These are phyloP conservation scores for Diddensiella transvaalensis DNA, from an alignment of 805 yeast species.

Conservation along the genomic window DNA sequence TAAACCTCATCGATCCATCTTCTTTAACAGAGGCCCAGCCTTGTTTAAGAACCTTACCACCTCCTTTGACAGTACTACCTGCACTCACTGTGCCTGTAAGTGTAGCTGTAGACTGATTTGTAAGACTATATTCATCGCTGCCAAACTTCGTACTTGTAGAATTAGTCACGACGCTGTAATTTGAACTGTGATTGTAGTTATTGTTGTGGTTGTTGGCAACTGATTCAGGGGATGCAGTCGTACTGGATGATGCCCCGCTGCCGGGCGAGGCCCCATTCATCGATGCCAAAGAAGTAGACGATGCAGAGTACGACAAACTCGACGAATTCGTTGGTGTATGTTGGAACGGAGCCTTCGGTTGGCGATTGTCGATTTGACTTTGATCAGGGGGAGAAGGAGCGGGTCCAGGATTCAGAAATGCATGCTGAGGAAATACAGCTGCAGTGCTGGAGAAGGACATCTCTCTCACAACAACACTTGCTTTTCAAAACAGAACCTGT, in stretches of 20 bases:
- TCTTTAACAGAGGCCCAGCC: conserved; percentile 95
- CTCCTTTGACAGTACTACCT: not conserved
- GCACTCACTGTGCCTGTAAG: too few relatives aligned
- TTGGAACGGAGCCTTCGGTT: not conserved
- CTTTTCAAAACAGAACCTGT: too few relatives aligned
- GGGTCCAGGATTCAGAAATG: conserved; percentile 53
- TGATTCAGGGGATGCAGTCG: conserved; percentile 3
- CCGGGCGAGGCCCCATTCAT: conserved; percentile 1
- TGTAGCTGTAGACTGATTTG: too few relatives aligned
- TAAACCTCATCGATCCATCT: conserved; percentile 75
- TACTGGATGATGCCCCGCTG: conserved; percentile 4
- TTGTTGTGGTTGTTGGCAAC: conserved; percentile 1
- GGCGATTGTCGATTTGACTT: not conserved
- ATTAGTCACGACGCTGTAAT: conserved; percentile 2
- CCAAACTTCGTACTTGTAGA: not conserved
- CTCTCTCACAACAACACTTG: not conserved
- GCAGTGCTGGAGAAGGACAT: conserved; percentile 49
- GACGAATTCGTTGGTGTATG: conserved; percentile 15
- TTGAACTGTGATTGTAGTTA: not conserved
- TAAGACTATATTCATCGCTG: not conserved
- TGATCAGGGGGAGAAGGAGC: conserved; percentile 49
- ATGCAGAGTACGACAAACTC: conserved; percentile 14
- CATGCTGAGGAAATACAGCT: conserved; percentile 41
- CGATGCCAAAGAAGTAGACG: conserved; percentile 20
- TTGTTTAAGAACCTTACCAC: conserved; percentile 33